phyloP scores from a whole-genome alignment of 2,329 filamentous ascomycete species.

The Aspergillus sp. region DNA sequence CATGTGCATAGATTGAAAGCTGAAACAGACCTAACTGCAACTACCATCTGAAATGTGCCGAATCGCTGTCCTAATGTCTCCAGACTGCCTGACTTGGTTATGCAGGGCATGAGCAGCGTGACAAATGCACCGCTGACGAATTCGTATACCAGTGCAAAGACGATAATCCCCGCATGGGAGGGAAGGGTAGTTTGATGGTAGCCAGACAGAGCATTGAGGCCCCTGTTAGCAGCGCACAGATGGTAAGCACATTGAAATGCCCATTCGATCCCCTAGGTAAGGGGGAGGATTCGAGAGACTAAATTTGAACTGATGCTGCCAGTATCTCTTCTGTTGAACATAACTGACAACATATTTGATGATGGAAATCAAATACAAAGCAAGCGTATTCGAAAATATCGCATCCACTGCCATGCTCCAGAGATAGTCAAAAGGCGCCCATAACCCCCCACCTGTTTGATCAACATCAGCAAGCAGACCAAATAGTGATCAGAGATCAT shows the following conservation, averaged over 20 bases:
- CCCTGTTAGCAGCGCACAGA: constrained; percentile 8
- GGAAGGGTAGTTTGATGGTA: constrained; percentile 23
- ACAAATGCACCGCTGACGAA: constrained; percentile 26
- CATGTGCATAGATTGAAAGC: not conserved
- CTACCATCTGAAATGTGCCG: constrained; percentile 23
- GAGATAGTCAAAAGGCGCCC: constrained; percentile 20
- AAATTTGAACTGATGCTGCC: constrained; percentile 15
- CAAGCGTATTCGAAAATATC: constrained; percentile 14
- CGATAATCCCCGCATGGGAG: constrained; percentile 22
- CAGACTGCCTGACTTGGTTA: constrained; percentile 21
- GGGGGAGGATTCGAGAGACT: constrained; percentile 19
- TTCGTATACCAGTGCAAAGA: constrained; percentile 22
- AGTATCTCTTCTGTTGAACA: not conserved
- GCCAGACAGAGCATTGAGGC: constrained; percentile 19
- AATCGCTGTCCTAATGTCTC: constrained; percentile 30
- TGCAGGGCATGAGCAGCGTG: constrained; percentile 25
- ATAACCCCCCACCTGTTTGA: constrained; percentile 17
- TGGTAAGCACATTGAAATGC: constrained; percentile 21
- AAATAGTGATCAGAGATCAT: not conserved
- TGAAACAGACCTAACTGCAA: constrained; percentile 14
- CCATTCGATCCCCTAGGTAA: constrained; percentile 20
- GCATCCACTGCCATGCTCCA: constrained; percentile 12
- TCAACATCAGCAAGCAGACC: constrained; percentile 3
- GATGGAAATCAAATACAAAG: constrained; percentile 21
- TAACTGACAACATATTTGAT: constrained; percentile 14